Conservation (phyloP, 352 stramenopile species). For the Phytophthora idaei region DNA sequence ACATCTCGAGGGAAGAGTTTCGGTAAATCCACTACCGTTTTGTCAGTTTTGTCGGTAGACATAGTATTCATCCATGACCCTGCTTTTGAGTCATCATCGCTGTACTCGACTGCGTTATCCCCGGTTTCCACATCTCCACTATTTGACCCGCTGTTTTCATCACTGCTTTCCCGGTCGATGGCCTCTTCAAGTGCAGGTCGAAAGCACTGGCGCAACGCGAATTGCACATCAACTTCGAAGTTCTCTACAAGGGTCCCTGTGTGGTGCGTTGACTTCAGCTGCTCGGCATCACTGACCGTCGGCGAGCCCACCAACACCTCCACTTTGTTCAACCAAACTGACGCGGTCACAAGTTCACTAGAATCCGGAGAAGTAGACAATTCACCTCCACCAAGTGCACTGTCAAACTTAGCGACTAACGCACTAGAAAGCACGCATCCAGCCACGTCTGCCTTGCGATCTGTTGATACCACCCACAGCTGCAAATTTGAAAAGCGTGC, state of each 20-base stretch:
- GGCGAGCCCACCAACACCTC: slow-evolving; percentile 46
- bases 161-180: slow-evolving; percentile 26
- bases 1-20: slow-evolving; percentile 40
- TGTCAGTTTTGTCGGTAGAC: slow-evolving; percentile 14
- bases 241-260: slow-evolving; percentile 55
- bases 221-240: slow-evolving; percentile 46
- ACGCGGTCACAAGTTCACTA: slow-evolving; percentile 36
- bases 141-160: slow-evolving; percentile 28
- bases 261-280: slow-evolving; percentile 29
- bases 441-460: slow-evolving; percentile 57
- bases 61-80: slow-evolving; percentile 16
- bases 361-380: slow-evolving; percentile 9
- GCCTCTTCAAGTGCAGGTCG: slow-evolving; percentile 18
- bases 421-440: slow-evolving; percentile 58
- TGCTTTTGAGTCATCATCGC: slow-evolving; percentile 18
- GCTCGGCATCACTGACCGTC: slow-evolving; percentile 7
- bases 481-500: slow-evolving; percentile 57
- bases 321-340: slow-evolving; percentile 39
- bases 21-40: slow-evolving; percentile 11
- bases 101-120: slow-evolving; percentile 14
- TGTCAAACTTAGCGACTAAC: slow-evolving; percentile 36
- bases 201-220: slow-evolving; percentile 38
- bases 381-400: slow-evolving; percentile 13
- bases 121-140: slow-evolving; percentile 6
- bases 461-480: slow-evolving; percentile 72